Evolutionary conservation across 164 flowering plant genomes (phyloP).

Genomic region (Paratinospora sagittata): DNA sequence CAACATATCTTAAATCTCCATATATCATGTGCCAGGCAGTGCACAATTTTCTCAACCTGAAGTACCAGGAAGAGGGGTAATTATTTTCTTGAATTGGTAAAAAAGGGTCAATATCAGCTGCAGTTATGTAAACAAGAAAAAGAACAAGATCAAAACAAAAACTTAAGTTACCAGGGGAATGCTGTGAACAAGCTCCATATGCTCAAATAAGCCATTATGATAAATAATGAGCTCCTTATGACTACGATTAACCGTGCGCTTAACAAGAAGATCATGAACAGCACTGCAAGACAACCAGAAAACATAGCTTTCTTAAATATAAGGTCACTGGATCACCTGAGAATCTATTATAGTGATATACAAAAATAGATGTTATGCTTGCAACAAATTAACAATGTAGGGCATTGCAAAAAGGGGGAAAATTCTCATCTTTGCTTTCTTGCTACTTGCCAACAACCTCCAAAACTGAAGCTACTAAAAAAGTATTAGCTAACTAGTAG

Average conservation of each 20-base stretch:
- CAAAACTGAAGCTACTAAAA: too few relatives aligned
- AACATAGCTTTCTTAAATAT: background rate
- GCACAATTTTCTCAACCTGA: too few relatives aligned
- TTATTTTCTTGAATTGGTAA: too few relatives aligned
- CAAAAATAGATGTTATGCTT: too few relatives aligned
- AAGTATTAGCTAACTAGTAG: too few relatives aligned
- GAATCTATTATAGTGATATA: background rate
- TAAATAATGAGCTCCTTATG: conserved; percentile 8
- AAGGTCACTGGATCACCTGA: background rate
- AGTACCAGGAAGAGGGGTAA: too few relatives aligned
- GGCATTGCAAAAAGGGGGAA: too few relatives aligned
- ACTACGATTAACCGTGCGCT: conserved; percentile 11
- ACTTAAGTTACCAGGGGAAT: conserved; percentile 27
- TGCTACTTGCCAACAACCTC: too few relatives aligned
- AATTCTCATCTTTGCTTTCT: too few relatives aligned
- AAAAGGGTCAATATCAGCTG: background rate
- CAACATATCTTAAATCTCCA: too few relatives aligned
- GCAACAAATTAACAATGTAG: background rate
- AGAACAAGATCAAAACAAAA: background rate
- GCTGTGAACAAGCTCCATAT: conserved; percentile 26
- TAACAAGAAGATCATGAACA: conserved; percentile 26
- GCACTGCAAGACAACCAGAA: conserved; percentile 26
- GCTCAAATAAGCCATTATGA: conserved; percentile 21
- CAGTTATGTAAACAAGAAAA: background rate
- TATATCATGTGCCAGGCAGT: too few relatives aligned